phyloP scores from a whole-genome alignment of 176 grass and related monocot genomes.

The barley (Hordeum vulgare) region DNA sequence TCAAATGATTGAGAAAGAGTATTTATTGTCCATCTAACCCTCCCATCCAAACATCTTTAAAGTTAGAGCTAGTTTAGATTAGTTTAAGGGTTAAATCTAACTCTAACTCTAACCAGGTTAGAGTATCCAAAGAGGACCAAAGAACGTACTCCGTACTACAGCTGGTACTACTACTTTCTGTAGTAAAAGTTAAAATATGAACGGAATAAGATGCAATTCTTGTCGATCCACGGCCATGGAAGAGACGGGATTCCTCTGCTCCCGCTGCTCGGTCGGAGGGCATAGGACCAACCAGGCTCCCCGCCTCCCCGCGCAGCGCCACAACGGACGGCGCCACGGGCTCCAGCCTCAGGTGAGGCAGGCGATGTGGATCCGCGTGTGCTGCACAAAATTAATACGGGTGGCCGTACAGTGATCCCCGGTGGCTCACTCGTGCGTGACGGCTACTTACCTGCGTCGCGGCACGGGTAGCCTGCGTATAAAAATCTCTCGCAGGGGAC shows the following conservation, averaged over 20 bases:
- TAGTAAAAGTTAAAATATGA: background rate
- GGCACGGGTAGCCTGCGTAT: background rate
- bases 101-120: too few species aligned
- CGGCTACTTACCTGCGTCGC: conserved; percentile 17
- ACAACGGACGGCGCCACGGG: background rate
- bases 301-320: background rate
- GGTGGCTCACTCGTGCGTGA: conserved; percentile 12
- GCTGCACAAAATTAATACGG: conserved; percentile 20
- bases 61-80: too few species aligned
- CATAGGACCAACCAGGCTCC: background rate
- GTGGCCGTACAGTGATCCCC: conserved; percentile 11
- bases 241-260: conserved; percentile 33
- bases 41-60: too few species aligned
- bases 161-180: background rate
- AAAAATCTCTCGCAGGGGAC: background rate
- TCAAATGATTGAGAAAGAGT: too few species aligned
- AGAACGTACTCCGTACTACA: background rate
- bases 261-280: conserved; percentile 22
- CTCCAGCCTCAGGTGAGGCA: conserved; percentile 20
- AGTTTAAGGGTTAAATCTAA: too few species aligned
- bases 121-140: too few species aligned
- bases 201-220: background rate
- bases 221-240: background rate
- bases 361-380: conserved; percentile 28
- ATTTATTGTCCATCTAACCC: too few species aligned